Conservation (phyloP, 495 filamentous ascomycete genomes). For the Pseudoneurospora amorphoporcata region DNA sequence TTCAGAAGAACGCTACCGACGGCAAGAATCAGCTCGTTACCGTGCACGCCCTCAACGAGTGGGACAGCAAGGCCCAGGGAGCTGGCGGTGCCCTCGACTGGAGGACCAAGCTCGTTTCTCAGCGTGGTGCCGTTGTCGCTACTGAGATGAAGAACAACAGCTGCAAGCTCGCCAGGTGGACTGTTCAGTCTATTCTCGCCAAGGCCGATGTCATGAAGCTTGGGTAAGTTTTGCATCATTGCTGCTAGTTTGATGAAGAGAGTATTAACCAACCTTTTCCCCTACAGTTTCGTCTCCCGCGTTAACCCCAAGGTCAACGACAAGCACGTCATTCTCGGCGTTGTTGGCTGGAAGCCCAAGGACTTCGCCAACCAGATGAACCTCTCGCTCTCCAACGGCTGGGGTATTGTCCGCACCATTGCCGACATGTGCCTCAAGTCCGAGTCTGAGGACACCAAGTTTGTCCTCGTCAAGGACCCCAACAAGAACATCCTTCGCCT, state of each 20-base stretch:
- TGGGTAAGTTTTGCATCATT: constrained; percentile 45
- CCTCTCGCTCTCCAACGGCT: constrained; percentile 87
- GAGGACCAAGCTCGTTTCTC: constrained; percentile 82
- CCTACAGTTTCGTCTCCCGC: constrained; percentile 76
- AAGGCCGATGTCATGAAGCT: constrained; percentile 97
- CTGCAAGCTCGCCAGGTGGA: constrained; percentile 95
- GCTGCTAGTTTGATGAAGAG: constrained; percentile 10
- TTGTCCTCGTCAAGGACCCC: constrained; percentile 72
- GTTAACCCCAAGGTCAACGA: constrained; percentile 80
- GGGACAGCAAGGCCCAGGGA: constrained; percentile 93
- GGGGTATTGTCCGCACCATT: constrained; percentile 97
- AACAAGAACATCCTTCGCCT: constrained; percentile 89
- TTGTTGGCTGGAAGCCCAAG: constrained; percentile 90
- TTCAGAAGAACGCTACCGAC: constrained; percentile 83
- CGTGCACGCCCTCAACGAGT: constrained; percentile 96
- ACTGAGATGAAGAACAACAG: constrained; percentile 99
- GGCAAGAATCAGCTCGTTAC: constrained; percentile 83
- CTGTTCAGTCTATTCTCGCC: constrained; percentile 87
- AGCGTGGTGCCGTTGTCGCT: constrained; percentile 91
- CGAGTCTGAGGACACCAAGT: constrained; percentile 52
- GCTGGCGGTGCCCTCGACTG: constrained; percentile 91
- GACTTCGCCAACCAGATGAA: constrained; percentile 99
- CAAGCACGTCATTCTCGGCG: constrained; percentile 88
- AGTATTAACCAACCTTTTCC: background rate
- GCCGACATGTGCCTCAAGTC: constrained; percentile 76